Evolutionary conservation across 148 eudicot species (phyloP).

Genomic region (Silene conica): DNA sequence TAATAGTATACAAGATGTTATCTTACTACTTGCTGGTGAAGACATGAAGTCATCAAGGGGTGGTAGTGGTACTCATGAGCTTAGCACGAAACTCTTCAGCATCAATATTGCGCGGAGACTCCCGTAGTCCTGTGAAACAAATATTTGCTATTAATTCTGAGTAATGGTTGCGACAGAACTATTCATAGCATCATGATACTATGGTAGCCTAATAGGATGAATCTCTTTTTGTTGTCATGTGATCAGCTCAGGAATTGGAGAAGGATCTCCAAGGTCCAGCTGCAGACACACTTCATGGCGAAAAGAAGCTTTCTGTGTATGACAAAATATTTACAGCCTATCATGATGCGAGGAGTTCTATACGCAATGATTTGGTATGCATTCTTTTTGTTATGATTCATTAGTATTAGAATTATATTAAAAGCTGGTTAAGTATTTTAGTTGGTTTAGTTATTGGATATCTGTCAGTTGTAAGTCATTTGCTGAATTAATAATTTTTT

Average conservation of each 20-base stretch:
- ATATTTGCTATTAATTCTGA: neutral
- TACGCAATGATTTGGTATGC: slow-evolving; percentile 82
- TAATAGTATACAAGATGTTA: neutral
- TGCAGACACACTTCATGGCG: slow-evolving; percentile 65
- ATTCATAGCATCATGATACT: neutral
- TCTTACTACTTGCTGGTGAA: neutral
- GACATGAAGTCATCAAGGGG: neutral
- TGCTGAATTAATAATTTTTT: slow-evolving; percentile 8
- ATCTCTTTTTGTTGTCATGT: slow-evolving; percentile 12
- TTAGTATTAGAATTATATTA: neutral
- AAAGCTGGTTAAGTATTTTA: neutral
- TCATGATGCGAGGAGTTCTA: slow-evolving; percentile 81
- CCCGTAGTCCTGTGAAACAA: neutral
- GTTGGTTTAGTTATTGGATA: neutral
- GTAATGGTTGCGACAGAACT: neutral
- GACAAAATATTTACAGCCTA: slow-evolving; percentile 84
- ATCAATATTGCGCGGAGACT: no score
- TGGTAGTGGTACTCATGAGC: neutral
- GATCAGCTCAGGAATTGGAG: slow-evolving; percentile 94
- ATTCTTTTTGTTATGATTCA: neutral
- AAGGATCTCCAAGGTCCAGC: slow-evolving; percentile 70
- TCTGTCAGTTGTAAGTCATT: neutral
- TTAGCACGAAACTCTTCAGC: neutral
- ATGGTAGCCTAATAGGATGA: neutral
- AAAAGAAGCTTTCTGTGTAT: slow-evolving; percentile 68